Percentiles rank a stretch among this genome's conserved stretches.
These are phyloP conservation scores for Gleditsia sinensis DNA, from an alignment of 306 rosid species.

Conservation along the genomic window DNA sequence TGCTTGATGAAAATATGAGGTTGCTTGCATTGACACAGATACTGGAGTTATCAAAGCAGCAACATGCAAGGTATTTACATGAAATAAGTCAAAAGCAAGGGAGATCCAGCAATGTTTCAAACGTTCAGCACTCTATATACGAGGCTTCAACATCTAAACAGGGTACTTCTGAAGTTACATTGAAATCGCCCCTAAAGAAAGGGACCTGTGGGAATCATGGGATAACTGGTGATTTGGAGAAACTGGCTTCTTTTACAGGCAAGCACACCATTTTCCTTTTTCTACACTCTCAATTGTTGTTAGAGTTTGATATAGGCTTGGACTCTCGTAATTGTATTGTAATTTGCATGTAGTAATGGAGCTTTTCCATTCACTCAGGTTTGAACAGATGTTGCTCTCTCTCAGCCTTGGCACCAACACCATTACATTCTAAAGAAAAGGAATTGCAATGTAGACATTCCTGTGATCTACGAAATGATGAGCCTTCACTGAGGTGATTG, in stretches of 20 bases:
- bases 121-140: constrained; percentile 31
- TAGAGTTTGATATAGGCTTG: constrained; percentile 24
- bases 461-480: constrained; percentile 42
- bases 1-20: constrained; percentile 55
- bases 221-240: constrained; percentile 37
- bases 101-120: constrained; percentile 32
- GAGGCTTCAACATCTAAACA: constrained; percentile 40
- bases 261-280: constrained; percentile 26
- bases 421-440: constrained; percentile 38
- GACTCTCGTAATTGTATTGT: constrained; percentile 5
- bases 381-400: constrained; percentile 35
- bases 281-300: constrained; percentile 15
- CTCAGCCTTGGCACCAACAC: constrained; percentile 37
- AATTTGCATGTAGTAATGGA: constrained; percentile 21
- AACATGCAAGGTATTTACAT: constrained; percentile 34
- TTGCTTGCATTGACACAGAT: constrained; percentile 48
- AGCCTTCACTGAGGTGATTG: constrained; percentile 53
- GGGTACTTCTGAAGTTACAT: constrained; percentile 41
- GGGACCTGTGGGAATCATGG: constrained; percentile 35
- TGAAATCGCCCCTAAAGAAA: constrained; percentile 33
- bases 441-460: constrained; percentile 40
- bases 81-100: constrained; percentile 43
- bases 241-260: constrained; percentile 39
- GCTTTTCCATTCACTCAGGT: constrained; percentile 44
- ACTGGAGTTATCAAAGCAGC: constrained; percentile 54